Percentiles rank a stretch among this genome's conserved stretches.
Evolutionary conservation across 768 basidiomycete genomes (phyloP).

Genomic region (Phaeolepiota aurea): DNA sequence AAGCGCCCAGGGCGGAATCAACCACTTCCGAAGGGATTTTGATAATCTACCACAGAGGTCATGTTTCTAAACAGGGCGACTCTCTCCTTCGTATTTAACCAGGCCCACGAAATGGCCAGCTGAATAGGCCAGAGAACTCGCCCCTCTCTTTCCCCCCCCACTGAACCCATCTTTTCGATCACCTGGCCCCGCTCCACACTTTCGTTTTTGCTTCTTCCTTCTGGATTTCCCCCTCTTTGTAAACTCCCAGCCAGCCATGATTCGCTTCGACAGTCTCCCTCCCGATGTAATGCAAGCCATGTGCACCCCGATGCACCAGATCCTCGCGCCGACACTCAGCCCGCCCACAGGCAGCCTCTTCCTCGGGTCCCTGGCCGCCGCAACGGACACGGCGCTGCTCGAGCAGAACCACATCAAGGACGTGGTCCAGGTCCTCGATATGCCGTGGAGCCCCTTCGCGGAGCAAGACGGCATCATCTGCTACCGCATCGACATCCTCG

Average conservation of each 20-base stretch:
- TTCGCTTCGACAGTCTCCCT: conserved; percentile 68
- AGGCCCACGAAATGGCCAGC: neutral
- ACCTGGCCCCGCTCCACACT: neutral
- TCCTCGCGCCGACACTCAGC: conserved; percentile 35
- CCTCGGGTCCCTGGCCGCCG: conserved; percentile 59
- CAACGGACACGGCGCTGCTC: conserved; percentile 47
- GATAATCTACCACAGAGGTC: neutral
- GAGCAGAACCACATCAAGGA: conserved; percentile 41
- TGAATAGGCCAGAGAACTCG: neutral
- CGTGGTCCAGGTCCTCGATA: conserved; percentile 61
- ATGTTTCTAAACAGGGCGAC: neutral
- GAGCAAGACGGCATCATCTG: conserved; percentile 42
- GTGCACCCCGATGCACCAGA: conserved; percentile 80
- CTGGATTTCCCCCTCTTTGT: conserved; percentile 3
- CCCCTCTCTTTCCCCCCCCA: neutral
- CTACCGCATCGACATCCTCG: conserved; percentile 62
- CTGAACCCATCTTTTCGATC: neutral
- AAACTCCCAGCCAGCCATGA: conserved; percentile 35
- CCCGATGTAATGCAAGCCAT: conserved; percentile 76
- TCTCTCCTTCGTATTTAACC: neutral
- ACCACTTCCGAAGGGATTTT: neutral
- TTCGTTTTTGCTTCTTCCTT: neutral
- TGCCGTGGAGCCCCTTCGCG: conserved; percentile 49
- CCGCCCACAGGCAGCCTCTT: conserved; percentile 45
- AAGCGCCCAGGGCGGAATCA: neutral